phyloP scores from a whole-genome alignment of 2,329 filamentous ascomycete genomes.

The Colletotrichum sp. region DNA sequence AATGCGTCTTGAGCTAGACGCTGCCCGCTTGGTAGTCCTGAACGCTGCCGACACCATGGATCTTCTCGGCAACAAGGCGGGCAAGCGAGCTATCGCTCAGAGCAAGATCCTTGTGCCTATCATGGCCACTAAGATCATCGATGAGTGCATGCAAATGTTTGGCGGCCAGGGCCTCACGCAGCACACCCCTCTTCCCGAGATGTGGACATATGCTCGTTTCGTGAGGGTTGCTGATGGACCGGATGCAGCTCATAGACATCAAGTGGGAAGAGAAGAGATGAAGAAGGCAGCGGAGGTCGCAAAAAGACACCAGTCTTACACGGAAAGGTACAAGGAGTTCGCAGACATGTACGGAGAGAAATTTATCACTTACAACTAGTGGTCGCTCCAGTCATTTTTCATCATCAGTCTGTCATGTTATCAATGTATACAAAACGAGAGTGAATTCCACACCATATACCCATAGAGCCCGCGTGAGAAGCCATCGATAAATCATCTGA shows the following conservation, averaged over 20 bases:
- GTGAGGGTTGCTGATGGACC: conserved; percentile 90
- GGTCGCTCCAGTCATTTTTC: background rate
- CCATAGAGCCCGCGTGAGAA: background rate
- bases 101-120: conserved; percentile 91
- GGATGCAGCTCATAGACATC: conserved; percentile 90
- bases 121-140: conserved; percentile 86
- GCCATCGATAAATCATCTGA: conserved; percentile 23
- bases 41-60: conserved; percentile 97
- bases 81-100: conserved; percentile 93
- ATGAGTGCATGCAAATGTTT: conserved; percentile 91
- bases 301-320: conserved; percentile 67
- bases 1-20: conserved; percentile 91
- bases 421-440: background rate
- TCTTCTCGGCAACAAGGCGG: conserved; percentile 82
- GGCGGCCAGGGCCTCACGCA: conserved; percentile 91
- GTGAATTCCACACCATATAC: background rate
- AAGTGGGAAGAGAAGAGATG: conserved; percentile 83
- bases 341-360: conserved; percentile 61
- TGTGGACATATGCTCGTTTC: conserved; percentile 85
- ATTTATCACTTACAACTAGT: conserved; percentile 29
- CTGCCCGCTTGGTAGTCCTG: conserved; percentile 85
- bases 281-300: conserved; percentile 66
- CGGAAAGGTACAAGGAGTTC: conserved; percentile 67
- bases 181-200: conserved; percentile 89
- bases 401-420: background rate